Conservation (phyloP, 306 rosid genomes). For the Sindora glabra region DNA sequence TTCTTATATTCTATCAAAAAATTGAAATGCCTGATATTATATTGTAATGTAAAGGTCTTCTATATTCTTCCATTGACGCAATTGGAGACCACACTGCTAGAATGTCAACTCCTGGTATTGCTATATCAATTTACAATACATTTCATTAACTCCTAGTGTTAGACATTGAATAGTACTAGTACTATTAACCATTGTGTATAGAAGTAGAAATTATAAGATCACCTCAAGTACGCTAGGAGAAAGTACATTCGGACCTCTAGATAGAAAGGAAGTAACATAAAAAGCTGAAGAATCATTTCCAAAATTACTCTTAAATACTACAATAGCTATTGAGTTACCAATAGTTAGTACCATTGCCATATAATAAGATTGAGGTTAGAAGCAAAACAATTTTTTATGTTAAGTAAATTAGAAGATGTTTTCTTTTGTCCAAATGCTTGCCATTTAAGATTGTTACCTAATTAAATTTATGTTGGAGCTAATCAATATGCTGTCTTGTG, state of each 20-base stretch:
- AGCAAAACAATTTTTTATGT: not conserved
- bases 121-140: not conserved
- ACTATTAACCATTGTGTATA: no score
- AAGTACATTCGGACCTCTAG: constrained; percentile 37
- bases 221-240: constrained; percentile 35
- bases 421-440: not conserved
- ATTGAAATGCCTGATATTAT: constrained; percentile 29
- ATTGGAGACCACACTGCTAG: constrained; percentile 28
- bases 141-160: not conserved
- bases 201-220: no score
- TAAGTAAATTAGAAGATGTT: not conserved
- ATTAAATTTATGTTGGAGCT: constrained; percentile 2
- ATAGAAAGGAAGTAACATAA: constrained; percentile 18
- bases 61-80: not conserved
- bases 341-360: no score
- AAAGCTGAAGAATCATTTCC: constrained; percentile 22
- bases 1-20: no score
- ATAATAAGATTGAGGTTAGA: no score
- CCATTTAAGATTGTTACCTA: not conserved
- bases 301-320: constrained; percentile 8
- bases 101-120: constrained; percentile 28
- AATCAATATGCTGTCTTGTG: not conserved
- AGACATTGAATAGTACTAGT: not conserved
- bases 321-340: constrained; percentile 20
- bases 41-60: not conserved